Conservation (phyloP, 208 protist genomes). For the Kentomonas sorsogonicus region DNA sequence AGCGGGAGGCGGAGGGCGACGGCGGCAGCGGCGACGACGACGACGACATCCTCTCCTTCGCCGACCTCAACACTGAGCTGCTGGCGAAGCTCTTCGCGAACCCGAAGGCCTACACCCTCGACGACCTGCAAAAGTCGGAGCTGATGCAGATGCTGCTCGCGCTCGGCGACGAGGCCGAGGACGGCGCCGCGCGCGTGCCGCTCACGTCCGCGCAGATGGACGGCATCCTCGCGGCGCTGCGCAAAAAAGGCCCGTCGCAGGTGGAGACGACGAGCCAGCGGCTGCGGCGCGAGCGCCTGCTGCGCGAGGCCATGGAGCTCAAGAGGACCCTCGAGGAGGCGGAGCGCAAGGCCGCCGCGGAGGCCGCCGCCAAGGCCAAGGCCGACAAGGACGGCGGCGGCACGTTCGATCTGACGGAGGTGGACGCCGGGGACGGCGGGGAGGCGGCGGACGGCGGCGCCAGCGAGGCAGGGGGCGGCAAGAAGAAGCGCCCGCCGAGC, state of each 20-base stretch:
- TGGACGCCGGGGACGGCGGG: neutral
- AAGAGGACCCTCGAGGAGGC: constrained; percentile 18
- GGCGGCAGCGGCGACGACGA: constrained; percentile 25
- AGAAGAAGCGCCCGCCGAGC: neutral
- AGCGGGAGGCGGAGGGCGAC: constrained; percentile 17
- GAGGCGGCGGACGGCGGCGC: neutral
- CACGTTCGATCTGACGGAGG: constrained; percentile 32
- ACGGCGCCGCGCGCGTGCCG: constrained; percentile 3
- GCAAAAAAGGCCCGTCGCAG: neutral
- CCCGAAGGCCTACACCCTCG: constrained; percentile 35
- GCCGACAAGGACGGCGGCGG: constrained; percentile 4
- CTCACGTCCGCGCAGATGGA: constrained; percentile 38
- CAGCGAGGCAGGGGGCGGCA: neutral
- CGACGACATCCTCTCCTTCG: constrained; percentile 18
- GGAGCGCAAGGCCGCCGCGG: constrained; percentile 1
- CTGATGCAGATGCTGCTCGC: constrained; percentile 44
- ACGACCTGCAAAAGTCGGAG: constrained; percentile 46
- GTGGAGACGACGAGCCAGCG: constrained; percentile 32
- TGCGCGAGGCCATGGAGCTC: constrained; percentile 14
- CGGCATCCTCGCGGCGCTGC: constrained; percentile 34
- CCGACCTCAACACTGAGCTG: constrained; percentile 31
- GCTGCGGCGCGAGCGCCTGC: constrained; percentile 30
- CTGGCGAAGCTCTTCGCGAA: constrained; percentile 44
- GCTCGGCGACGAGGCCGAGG: constrained; percentile 25
- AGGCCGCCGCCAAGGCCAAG: constrained; percentile 2